Conservation (phyloP, 805 yeast species). For the Kazachstania viticola region DNA sequence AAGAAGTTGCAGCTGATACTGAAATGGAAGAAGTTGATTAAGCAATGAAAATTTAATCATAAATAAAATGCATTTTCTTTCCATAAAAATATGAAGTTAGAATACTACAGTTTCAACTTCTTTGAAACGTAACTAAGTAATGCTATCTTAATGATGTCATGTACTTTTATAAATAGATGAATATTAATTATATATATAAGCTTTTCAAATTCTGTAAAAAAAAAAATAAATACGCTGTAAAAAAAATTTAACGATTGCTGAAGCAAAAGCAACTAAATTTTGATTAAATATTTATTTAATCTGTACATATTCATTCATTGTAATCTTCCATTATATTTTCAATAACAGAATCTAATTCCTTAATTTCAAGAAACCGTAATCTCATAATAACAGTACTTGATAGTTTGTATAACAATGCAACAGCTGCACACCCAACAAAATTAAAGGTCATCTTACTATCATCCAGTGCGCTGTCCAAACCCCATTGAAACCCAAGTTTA, state of each 20-base stretch:
- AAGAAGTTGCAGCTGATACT: conserved; percentile 67
- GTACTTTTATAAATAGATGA: too few relatives aligned
- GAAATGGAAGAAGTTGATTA: conserved; percentile 99
- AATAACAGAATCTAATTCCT: background rate
- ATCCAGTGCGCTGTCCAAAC: conserved; percentile 7
- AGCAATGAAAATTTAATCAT: conserved; percentile 5
- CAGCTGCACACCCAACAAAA: conserved; percentile 16
- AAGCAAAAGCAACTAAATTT: too few relatives aligned
- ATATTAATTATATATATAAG: too few relatives aligned
- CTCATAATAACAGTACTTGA: conserved; percentile 4
- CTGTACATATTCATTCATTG: too few relatives aligned
- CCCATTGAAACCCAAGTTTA: background rate
- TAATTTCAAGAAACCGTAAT: background rate
- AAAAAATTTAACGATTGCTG: too few relatives aligned
- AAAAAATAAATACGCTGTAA: too few relatives aligned
- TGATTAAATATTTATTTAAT: too few relatives aligned
- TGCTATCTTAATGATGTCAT: too few relatives aligned
- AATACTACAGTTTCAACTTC: too few relatives aligned
- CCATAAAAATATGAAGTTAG: too few relatives aligned
- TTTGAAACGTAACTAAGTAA: too few relatives aligned
- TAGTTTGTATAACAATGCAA: conserved; percentile 10
- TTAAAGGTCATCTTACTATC: conserved; percentile 16
- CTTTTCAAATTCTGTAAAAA: background rate
- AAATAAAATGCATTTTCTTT: background rate
- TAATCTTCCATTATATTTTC: too few relatives aligned